These are phyloP conservation scores for Beauveria medogensis DNA, from an alignment of 2,329 filamentous ascomycete species.

Conservation along the genomic window DNA sequence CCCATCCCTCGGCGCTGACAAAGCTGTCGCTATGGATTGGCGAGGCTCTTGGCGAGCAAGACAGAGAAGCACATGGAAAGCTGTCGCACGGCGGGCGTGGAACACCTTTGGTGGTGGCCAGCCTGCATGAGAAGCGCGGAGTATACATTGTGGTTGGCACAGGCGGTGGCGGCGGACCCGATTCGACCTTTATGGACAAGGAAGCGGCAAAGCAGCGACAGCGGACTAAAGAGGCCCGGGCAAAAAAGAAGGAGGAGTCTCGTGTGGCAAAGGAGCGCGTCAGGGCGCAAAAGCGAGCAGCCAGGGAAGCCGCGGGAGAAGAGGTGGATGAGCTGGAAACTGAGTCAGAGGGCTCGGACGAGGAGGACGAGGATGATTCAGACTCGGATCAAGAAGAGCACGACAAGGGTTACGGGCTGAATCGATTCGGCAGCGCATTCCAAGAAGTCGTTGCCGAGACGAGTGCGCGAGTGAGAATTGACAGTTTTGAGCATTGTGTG, in stretches of 20 bases:
- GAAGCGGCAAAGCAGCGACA: slow-evolving; percentile 56
- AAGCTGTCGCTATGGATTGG: slow-evolving; percentile 92
- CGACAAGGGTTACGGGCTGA: slow-evolving; percentile 65
- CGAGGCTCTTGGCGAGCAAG: slow-evolving; percentile 84
- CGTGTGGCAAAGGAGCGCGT: slow-evolving; percentile 48
- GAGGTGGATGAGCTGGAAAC: slow-evolving; percentile 42
- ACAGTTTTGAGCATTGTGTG: slow-evolving; percentile 95
- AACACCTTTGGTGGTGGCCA: slow-evolving; percentile 82
- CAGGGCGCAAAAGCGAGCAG: slow-evolving; percentile 53
- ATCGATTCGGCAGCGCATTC: slow-evolving; percentile 90
- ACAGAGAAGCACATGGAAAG: slow-evolving; percentile 65
- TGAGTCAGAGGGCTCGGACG: slow-evolving; percentile 34
- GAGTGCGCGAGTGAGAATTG: slow-evolving; percentile 79
- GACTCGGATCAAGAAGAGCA: slow-evolving; percentile 45
- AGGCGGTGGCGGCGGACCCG: slow-evolving; percentile 73
- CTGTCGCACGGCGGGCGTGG: slow-evolving; percentile 61
- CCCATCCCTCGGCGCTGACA: slow-evolving; percentile 83
- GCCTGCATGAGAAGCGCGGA: slow-evolving; percentile 76
- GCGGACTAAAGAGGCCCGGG: slow-evolving; percentile 55
- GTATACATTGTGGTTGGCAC: slow-evolving; percentile 92
- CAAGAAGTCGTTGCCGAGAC: slow-evolving; percentile 92
- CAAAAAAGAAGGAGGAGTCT: slow-evolving; percentile 52
- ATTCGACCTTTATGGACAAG: slow-evolving; percentile 59
- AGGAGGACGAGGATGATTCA: slow-evolving; percentile 41
- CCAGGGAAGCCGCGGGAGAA: slow-evolving; percentile 37